Conservation (phyloP, 169 alveolate species). For the Eimeria necatrix region DNA sequence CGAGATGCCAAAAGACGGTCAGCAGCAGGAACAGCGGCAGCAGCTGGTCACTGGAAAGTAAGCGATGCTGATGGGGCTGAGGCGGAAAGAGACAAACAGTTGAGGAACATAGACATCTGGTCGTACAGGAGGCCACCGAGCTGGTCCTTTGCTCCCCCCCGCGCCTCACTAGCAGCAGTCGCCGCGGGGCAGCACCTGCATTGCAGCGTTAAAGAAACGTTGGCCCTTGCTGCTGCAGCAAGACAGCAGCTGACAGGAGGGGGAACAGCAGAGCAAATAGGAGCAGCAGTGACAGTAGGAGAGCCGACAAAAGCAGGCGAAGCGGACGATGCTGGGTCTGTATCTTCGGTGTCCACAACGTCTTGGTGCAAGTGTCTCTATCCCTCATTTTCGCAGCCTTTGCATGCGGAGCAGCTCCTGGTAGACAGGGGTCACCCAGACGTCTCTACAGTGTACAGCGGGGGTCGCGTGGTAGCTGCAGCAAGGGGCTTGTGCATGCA, state of each 20-base stretch:
- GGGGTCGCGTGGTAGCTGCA: background rate
- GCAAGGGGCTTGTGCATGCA: background rate
- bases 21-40: constrained; percentile 38
- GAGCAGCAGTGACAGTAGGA: background rate
- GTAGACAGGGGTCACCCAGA: constrained; percentile 61
- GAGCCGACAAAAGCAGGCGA: background rate
- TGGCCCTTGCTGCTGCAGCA: constrained; percentile 31
- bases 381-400: constrained; percentile 24
- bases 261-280: background rate
- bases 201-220: constrained; percentile 14
- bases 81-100: background rate
- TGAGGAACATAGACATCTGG: background rate
- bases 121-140: background rate
- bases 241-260: background rate
- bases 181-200: constrained; percentile 35
- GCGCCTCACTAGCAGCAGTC: constrained; percentile 39
- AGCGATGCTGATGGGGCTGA: constrained; percentile 33
- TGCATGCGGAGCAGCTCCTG: constrained; percentile 70
- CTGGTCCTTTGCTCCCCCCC: constrained; percentile 31
- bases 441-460: constrained; percentile 15
- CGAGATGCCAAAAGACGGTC: background rate
- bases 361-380: background rate
- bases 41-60: constrained; percentile 10
- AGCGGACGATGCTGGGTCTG: background rate
- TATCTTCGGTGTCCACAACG: background rate